Conservation (phyloP, 2,329 filamentous ascomycete species). For the Pestalotiopsis fici region DNA sequence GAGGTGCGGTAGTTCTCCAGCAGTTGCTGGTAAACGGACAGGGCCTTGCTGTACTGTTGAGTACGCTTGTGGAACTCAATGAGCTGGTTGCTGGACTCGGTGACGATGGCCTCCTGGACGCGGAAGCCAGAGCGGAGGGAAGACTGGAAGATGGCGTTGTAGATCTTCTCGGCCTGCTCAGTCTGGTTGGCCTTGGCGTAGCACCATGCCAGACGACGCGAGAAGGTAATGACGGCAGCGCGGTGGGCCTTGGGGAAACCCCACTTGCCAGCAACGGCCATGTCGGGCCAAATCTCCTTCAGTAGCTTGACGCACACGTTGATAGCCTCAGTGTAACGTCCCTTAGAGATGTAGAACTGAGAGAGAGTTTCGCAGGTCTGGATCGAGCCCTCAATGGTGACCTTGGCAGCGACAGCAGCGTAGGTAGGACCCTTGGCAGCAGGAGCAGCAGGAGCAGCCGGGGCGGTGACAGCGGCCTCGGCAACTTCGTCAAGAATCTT, state of each 20-base stretch:
- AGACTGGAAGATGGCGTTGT: constrained; percentile 17
- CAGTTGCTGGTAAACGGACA: constrained; percentile 19
- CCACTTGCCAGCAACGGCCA: constrained; percentile 14
- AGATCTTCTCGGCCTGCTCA: constrained; percentile 20
- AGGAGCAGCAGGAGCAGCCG: neutral
- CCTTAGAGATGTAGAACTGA: neutral
- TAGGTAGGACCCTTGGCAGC: neutral
- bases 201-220: constrained; percentile 15
- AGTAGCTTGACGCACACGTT: constrained; percentile 14
- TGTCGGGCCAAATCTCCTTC: constrained; percentile 17
- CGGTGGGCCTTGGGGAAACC: constrained; percentile 17
- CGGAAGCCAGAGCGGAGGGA: constrained; percentile 19
- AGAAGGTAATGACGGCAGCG: constrained; percentile 14
- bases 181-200: constrained; percentile 20
- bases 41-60: constrained; percentile 18
- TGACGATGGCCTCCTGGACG: constrained; percentile 19
- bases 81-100: constrained; percentile 16
- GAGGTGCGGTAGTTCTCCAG: constrained; percentile 17
- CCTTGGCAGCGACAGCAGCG: neutral
- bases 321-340: neutral
- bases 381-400: neutral
- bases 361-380: neutral
- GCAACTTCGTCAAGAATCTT: neutral
- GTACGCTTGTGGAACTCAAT: constrained; percentile 19
- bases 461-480: neutral